Evolutionary conservation across 805 yeast genomes (phyloP).

Genomic region (Candida koratica): DNA sequence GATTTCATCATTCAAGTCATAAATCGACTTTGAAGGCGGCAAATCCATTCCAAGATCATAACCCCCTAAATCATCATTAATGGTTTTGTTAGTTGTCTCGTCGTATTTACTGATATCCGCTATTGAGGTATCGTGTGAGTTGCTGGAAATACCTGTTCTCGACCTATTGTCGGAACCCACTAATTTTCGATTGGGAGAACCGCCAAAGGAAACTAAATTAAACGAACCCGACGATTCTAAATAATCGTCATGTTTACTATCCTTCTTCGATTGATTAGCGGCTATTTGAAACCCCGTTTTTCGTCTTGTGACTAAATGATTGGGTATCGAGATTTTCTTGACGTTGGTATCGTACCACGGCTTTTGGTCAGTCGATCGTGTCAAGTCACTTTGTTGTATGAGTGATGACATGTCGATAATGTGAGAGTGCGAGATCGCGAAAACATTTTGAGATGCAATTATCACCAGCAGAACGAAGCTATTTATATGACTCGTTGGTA

Average conservation of each 20-base stretch:
- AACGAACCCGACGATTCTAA: slow-evolving; percentile 21
- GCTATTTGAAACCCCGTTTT: slow-evolving; percentile 38
- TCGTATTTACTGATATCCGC: slow-evolving; percentile 19
- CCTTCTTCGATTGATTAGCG: slow-evolving; percentile 18
- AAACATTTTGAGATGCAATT: slow-evolving; percentile 45
- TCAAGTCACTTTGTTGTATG: slow-evolving; percentile 4
- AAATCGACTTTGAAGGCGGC: slow-evolving; percentile 50
- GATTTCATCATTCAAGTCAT: slow-evolving; percentile 45
- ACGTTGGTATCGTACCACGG: slow-evolving; percentile 31
- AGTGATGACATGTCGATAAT: slow-evolving; percentile 1
- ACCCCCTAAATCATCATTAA: slow-evolving; percentile 25
- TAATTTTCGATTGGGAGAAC: slow-evolving; percentile 22
- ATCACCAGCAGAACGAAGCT: slow-evolving; percentile 74
- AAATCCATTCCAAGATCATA: slow-evolving; percentile 31
- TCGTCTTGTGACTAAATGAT: slow-evolving; percentile 39
- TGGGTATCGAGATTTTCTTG: slow-evolving; percentile 36
- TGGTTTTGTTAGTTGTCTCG: slow-evolving; percentile 28
- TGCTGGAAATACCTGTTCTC: slow-evolving; percentile 10
- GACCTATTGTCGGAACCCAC: slow-evolving; percentile 18
- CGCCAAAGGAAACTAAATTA: slow-evolving; percentile 38
- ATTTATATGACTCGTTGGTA: slow-evolving; percentile 67
- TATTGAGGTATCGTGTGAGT: slow-evolving; percentile 20
- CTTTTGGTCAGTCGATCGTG: slow-evolving; percentile 5
- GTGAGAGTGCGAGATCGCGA: neutral
- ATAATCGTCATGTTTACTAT: slow-evolving; percentile 11